Evolutionary conservation across 257 asterid species (phyloP).

Genomic region (Hygrophila difformis): DNA sequence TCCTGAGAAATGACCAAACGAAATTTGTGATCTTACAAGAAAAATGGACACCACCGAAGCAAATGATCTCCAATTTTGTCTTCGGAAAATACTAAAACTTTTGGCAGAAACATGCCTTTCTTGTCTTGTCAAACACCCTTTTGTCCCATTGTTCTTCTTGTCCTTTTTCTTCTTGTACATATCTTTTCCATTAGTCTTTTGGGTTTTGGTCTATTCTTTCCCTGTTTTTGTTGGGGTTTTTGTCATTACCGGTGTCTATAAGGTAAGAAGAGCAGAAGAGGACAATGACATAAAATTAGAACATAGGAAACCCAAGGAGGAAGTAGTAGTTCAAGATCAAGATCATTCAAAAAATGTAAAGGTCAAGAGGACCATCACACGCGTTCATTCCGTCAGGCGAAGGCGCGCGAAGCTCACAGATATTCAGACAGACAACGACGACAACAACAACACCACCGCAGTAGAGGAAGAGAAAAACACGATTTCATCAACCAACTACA

Average conservation of each 20-base stretch:
- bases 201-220: constrained; percentile 41
- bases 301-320: neutral
- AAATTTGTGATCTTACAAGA: neutral
- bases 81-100: constrained; percentile 24
- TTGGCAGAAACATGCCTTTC: constrained; percentile 23
- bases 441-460: constrained; percentile 13
- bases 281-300: neutral
- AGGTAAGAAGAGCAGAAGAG: constrained; percentile 8
- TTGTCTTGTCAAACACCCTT: constrained; percentile 31
- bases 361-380: constrained; percentile 21
- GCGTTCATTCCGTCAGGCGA: constrained; percentile 62
- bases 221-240: constrained; percentile 24
- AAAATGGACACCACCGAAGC: constrained; percentile 45
- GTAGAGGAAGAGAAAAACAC: constrained; percentile 33
- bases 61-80: constrained; percentile 30
- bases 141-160: constrained; percentile 26
- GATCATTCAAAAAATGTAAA: neutral
- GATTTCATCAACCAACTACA: constrained; percentile 18
- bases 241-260: constrained; percentile 19
- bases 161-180: constrained; percentile 32
- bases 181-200: constrained; percentile 39
- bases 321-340: neutral
- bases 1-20: neutral
- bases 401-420: constrained; percentile 40
- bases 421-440: constrained; percentile 18